Conservation (phyloP, 1,284 basidiomycete genomes). For the Cryptococcus maquisensis region DNA sequence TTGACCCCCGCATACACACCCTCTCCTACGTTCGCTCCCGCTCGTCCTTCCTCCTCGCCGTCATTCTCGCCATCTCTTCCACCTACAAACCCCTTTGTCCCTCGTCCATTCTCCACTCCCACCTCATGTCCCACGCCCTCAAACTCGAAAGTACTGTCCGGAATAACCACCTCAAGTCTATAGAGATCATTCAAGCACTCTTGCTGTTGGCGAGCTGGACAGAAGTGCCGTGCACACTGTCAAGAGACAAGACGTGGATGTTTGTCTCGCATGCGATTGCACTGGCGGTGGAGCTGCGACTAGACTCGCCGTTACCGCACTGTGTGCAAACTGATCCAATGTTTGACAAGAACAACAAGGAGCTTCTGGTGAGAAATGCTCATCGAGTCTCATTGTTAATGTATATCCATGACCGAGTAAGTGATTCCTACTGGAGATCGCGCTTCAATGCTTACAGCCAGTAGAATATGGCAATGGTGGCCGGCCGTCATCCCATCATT, state of each 20-base stretch:
- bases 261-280: slow-evolving; percentile 20
- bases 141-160: slow-evolving; percentile 12
- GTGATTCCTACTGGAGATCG: background rate
- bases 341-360: slow-evolving; percentile 6
- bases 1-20: slow-evolving; percentile 21
- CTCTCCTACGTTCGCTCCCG: slow-evolving; percentile 12
- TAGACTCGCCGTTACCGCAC: slow-evolving; percentile 17
- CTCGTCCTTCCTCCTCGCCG: slow-evolving; percentile 17
- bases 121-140: slow-evolving; percentile 9
- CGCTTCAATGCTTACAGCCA: background rate
- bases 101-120: slow-evolving; percentile 10
- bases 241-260: slow-evolving; percentile 17
- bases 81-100: slow-evolving; percentile 12
- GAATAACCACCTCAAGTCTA: slow-evolving; percentile 20
- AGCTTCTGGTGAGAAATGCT: slow-evolving; percentile 16
- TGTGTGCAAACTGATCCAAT: slow-evolving; percentile 15
- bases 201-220: slow-evolving; percentile 17
- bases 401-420: slow-evolving; percentile 19
- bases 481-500: slow-evolving; percentile 17
- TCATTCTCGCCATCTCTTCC: slow-evolving; percentile 14
- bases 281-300: slow-evolving; percentile 12
- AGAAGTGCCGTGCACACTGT: slow-evolving; percentile 12
- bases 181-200: slow-evolving; percentile 19
- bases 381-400: slow-evolving; percentile 16
- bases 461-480: slow-evolving; percentile 26